Conservation (phyloP, 139 green algal genomes). For the Mesotaenium endlicherianum region DNA sequence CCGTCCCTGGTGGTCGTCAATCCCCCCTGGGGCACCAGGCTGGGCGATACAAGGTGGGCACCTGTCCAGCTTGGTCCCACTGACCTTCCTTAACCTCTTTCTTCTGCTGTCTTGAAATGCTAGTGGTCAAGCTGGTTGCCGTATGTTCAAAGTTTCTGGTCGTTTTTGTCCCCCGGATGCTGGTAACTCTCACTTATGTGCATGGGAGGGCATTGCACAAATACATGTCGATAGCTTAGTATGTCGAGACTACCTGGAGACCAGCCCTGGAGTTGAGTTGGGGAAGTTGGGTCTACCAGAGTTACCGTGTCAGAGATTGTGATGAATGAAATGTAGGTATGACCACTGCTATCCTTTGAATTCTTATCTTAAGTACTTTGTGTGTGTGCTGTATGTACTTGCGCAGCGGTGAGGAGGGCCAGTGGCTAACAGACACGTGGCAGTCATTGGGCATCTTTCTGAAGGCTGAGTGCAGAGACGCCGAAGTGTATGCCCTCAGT, state of each 20-base stretch:
- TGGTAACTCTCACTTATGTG: neutral
- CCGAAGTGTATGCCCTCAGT: conserved; percentile 60
- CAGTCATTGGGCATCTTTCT: conserved; percentile 63
- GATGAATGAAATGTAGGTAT: too few relatives aligned
- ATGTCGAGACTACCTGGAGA: too few relatives aligned
- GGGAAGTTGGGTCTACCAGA: too few relatives aligned
- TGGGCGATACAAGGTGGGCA: conserved; percentile 47
- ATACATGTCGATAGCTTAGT: too few relatives aligned
- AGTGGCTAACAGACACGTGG: conserved; percentile 56
- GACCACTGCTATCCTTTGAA: too few relatives aligned
- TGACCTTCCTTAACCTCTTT: too few relatives aligned
- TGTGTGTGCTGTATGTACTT: neutral
- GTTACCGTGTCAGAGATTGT: too few relatives aligned
- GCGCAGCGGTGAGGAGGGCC: conserved; percentile 26
- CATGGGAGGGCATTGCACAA: too few relatives aligned
- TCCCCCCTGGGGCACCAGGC: conserved; percentile 81
- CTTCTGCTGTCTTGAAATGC: too few relatives aligned
- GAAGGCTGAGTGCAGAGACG: conserved; percentile 52
- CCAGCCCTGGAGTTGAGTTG: too few relatives aligned
- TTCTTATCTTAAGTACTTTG: too few relatives aligned
- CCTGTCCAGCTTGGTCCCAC: too few relatives aligned
- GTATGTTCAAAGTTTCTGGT: neutral
- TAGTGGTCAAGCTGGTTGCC: neutral
- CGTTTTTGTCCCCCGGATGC: neutral
- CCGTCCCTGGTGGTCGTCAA: conserved; percentile 78